These are phyloP conservation scores for Avena insularis DNA, from an alignment of 176 grass and related monocot genomes.

Conservation along the genomic window DNA sequence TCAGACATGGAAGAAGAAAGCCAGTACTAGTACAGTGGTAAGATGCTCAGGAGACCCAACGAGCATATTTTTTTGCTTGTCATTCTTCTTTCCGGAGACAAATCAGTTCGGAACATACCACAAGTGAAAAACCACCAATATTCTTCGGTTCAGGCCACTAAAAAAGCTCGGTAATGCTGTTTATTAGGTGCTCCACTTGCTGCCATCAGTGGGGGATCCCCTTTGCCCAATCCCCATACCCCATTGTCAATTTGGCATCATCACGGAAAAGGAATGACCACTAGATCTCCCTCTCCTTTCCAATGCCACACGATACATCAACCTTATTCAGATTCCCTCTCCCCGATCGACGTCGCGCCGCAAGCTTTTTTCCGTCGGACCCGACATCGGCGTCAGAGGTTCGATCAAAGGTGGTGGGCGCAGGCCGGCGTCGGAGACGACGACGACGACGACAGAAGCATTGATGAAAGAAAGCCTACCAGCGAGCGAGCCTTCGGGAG, in stretches of 20 bases:
- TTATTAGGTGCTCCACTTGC: constrained; percentile 44
- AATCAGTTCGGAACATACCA: constrained; percentile 17
- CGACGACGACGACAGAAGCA: constrained; percentile 16
- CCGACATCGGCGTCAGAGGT: background rate
- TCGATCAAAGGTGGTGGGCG: constrained; percentile 17
- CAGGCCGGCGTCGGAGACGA: constrained; percentile 12
- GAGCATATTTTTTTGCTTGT: background rate
- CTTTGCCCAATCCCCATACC: constrained; percentile 45
- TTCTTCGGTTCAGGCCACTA: constrained; percentile 2
- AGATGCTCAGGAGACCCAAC: constrained; percentile 20
- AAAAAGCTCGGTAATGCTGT: background rate
- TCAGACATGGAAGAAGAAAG: constrained; percentile 26
- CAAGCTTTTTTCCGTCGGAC: background rate
- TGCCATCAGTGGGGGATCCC: constrained; percentile 23
- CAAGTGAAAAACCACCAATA: constrained; percentile 34
- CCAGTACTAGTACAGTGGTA: background rate
- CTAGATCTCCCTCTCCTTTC: constrained; percentile 5
- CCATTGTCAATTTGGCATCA: constrained; percentile 44
- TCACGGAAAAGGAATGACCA: constrained; percentile 27
- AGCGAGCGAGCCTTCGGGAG: background rate
- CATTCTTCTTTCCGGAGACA: background rate
- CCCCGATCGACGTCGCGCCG: background rate
- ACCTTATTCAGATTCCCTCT: constrained; percentile 31
- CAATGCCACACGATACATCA: background rate
- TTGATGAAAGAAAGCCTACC: constrained; percentile 2